Conservation (phyloP, 495 filamentous ascomycete genomes). For the Bryoglossum gracile region DNA sequence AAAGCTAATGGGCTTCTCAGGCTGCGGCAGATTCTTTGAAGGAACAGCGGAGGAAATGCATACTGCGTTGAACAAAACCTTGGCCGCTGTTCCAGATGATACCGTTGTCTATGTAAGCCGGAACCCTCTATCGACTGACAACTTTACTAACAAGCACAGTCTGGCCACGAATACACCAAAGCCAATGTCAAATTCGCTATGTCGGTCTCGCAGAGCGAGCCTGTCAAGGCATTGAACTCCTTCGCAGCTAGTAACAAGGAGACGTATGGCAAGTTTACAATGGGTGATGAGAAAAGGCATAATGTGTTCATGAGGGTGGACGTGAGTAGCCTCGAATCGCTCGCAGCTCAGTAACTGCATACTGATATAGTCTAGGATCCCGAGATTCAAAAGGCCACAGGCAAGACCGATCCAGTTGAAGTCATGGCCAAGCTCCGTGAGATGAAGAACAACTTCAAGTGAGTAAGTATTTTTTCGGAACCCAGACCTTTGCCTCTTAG, state of each 20-base stretch:
- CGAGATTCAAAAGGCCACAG: conserved; percentile 74
- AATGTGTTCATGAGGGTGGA: conserved; percentile 93
- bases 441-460: conserved; percentile 87
- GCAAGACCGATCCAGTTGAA: conserved; percentile 72
- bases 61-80: conserved; percentile 77
- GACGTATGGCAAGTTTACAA: conserved; percentile 94
- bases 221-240: conserved; percentile 65
- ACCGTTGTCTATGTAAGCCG: conserved; percentile 80
- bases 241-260: conserved; percentile 76
- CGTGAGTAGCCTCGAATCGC: conserved; percentile 52
- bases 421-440: conserved; percentile 83
- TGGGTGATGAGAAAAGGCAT: conserved; percentile 96
- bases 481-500: not conserved
- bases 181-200: conserved; percentile 81
- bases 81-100: conserved; percentile 78
- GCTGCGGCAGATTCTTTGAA: conserved; percentile 97
- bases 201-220: conserved; percentile 62
- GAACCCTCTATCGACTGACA: not conserved
- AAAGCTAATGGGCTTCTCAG: too few relatives aligned
- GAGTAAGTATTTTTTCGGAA: conserved; percentile 29
- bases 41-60: conserved; percentile 88
- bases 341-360: too few relatives aligned
- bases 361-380: conserved; percentile 53
- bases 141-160: conserved; percentile 39
- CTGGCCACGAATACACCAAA: conserved; percentile 96